Base-by-base conservation (phyloP, 2,329 filamentous ascomycete species). In the Alternaria brassicicola region DNA sequence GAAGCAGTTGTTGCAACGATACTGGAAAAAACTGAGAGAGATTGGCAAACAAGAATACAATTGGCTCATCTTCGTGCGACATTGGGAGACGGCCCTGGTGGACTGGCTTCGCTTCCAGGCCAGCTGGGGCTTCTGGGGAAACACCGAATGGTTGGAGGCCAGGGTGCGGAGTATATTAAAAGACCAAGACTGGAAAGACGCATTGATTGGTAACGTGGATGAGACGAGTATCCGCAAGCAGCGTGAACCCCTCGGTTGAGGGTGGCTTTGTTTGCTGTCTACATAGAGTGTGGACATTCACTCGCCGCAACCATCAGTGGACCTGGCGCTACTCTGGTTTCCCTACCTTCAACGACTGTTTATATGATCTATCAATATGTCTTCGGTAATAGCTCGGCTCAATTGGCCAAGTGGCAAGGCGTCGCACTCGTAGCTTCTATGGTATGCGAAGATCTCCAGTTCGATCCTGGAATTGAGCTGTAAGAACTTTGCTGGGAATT, bases 71-170 rank as follows among this genome's bases (percentile, higher is more conserved):
- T 84, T 90, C 15, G 69, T 82, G 5, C 74, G 82, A 19, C 87
- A 90, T 64, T 90, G 88, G 87, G 86, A 90, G 71, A 83, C 82
- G 3, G 88, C 88, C 0, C 71, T 90, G 3, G 86, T 90, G 0
- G 88, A 90, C 67, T 90, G 88, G 88, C 81, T 87, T 30, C 61
- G 78, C 4, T 79, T 79, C 38, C 78, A 79, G 49, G 77, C 76
- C 2, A 75, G 75, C 21, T 76, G 74, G 74, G 74, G 74, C 1
- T 76, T 76, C 35, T 76, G 74, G 74, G 74, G 74, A 1, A 75
- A 76, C 19, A 76, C 72, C 0, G 68, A 71, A 39, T 76, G 74
- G 74, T 55, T 76, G 19, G 74, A 75, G 33, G 71, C 73, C 41
- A 63, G 74, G 15, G 74, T 70, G 2, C 55, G 73, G 4, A 63